Base-by-base conservation (phyloP, 2,329 filamentous ascomycete species). In the Ophiocordyceps australis region DNA sequence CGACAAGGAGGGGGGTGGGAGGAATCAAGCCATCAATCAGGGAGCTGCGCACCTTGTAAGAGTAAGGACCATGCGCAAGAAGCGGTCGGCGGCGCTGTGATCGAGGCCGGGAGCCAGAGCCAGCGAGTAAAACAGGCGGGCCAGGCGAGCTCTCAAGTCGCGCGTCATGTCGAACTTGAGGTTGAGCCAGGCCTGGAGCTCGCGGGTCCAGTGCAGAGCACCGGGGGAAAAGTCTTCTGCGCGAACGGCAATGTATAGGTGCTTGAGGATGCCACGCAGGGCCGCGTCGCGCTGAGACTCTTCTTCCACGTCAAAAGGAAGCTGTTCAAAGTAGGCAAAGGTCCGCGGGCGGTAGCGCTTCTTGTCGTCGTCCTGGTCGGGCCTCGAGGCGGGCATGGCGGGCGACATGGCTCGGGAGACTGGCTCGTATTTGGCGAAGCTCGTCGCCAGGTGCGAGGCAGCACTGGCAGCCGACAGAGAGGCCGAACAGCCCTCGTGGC, bases 161-260 rank as follows among this genome's bases (percentile, higher is more conserved):
- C 80, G 72, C 24, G 82, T 81, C 46, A 93, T 82, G 54, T 98
- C 86, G 46, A 98, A 98, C 61, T 98, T 98, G 51, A 98, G 71
- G 28, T 77, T 79, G 37, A 98, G 63, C 89, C 91, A 98, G 51
- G 78, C 81, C 45, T 85, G 73, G 24, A 98, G 74, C 65, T 98
- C 89, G 38, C 86, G 74, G 11, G 89, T 94, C 89, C 89, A 98
- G 52, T 98, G 86, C 32, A 93, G 63, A 16, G 86, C 89, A 18
- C 89, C 89, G 0, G 86, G 81, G 14, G 78, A 75, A 51, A 95
- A 95, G 51, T 98, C 89, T 36, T 93, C 83, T 4, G 89, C 77
- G 45, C 83, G 76, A 35, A 98, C 64, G 30, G 86, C 71, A 39
- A 94, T 80, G 49, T 93, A 95, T 17, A 98, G 74, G 43, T 93